Base-by-base conservation (phyloP, 2,329 filamentous ascomycete species). In the Hypocreales sp. region DNA sequence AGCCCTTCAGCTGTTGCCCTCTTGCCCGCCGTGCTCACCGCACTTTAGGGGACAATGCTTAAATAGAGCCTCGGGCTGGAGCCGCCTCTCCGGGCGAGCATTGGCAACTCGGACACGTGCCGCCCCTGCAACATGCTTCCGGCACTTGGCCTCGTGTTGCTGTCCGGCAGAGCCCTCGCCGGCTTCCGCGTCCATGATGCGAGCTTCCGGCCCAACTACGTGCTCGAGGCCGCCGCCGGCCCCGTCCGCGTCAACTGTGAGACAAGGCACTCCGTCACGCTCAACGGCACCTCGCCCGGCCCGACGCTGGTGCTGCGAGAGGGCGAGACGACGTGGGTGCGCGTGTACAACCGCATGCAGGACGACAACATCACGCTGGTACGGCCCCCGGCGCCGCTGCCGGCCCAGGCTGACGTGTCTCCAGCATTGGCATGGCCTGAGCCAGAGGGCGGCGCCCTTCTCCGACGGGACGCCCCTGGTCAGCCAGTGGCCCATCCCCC, bases 361-460 rank as follows among this genome's bases (percentile, higher is more conserved):
- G 44, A 60, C 21, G 39, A 56, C 8, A 72, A 73, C 35, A 42
- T 64, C 12, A 72, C 67, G 3, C 60, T 71, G 38, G 64, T 67
- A 51, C 30, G 48, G n/a, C n/a, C n/a, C n/a, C 41, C 15, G 16
- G 8, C 23, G 10, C 15, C 7, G 12, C 9, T 15, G 11, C 3
- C 4, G 11, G 13, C 4, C 14, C 2, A 19, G 15, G 6, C 24
- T 26, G 9, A 28, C 12, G n/a, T 5, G 4, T n/a, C 7, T 15
- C 14, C 15, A 74, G 64, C 73, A 79, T 40, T 79, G 73, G 72
- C 72, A 78, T 47, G 73, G 73, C 8, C 53, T 79, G 5, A 63
- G 58, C 12, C 63, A 68, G 42, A 53, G 60, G 15, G 58, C 64
- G 15, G 68, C 71, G 1, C 68, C 69, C 0, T 78, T 74, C 46